phyloP scores from a whole-genome alignment of 345 rosid genomes.

The Cardiospermum halicacabum region DNA sequence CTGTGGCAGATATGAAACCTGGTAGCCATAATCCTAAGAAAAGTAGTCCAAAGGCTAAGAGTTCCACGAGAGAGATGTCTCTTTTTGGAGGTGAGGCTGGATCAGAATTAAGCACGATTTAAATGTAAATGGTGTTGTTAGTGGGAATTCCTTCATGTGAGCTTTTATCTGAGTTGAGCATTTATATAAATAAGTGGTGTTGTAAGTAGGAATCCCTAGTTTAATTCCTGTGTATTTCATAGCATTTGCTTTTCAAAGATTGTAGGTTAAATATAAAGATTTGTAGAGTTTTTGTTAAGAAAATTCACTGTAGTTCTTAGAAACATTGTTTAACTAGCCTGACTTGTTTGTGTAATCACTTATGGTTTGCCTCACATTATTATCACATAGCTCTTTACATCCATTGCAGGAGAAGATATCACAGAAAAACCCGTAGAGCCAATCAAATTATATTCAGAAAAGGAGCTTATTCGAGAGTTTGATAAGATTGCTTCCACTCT shows the following conservation, averaged over 20 bases:
- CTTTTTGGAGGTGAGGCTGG: constrained; percentile 74
- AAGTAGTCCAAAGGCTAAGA: constrained; percentile 86
- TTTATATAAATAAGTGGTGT: not conserved
- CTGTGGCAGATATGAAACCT: constrained; percentile 59
- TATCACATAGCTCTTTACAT: constrained; percentile 10
- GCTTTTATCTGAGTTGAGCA: constrained; percentile 7
- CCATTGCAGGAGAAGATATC: constrained; percentile 65
- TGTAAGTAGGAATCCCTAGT: not conserved
- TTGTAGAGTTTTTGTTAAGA: not conserved
- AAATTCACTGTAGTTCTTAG: not conserved
- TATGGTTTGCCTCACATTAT: constrained; percentile 7
- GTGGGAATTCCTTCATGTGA: constrained; percentile 27
- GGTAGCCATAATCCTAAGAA: constrained; percentile 55
- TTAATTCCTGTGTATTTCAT: not conserved
- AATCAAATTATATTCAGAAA: constrained; percentile 85
- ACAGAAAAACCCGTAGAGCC: constrained; percentile 83
- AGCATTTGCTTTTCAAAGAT: not conserved
- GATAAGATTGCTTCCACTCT: constrained; percentile 84
- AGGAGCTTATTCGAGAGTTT: constrained; percentile 87
- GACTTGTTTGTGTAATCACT: not conserved
- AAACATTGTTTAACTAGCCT: not conserved
- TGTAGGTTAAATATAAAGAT: not conserved
- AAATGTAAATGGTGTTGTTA: not conserved
- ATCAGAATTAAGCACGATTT: not conserved
- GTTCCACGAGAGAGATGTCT: constrained; percentile 72